Conservation (phyloP, 345 rosid species). For the Mallotus nudiflorus region DNA sequence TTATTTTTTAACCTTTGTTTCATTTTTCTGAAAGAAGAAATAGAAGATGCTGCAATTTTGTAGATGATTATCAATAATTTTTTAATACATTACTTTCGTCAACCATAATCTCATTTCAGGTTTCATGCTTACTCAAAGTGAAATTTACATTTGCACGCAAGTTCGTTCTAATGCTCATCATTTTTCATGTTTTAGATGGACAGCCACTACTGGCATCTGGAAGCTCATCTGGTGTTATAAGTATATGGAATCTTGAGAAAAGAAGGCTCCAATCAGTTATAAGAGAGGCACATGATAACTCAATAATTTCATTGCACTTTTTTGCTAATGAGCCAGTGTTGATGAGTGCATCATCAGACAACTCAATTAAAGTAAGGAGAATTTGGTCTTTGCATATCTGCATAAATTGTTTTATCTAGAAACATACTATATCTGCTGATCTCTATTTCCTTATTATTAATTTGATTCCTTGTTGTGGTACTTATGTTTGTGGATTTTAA, state of each 20-base stretch:
- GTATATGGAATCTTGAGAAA: slow-evolving; percentile 97
- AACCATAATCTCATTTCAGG: background rate
- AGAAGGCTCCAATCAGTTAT: slow-evolving; percentile 83
- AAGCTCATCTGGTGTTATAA: slow-evolving; percentile 90
- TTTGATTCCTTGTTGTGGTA: background rate
- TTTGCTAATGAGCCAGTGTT: slow-evolving; percentile 96
- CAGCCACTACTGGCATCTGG: slow-evolving; percentile 96
- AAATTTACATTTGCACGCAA: no score
- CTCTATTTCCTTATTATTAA: background rate
- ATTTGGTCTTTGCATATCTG: background rate
- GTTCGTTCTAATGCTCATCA: slow-evolving; percentile 12
- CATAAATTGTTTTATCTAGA: background rate
- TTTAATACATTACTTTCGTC: no score
- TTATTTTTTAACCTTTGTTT: background rate
- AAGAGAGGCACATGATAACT: slow-evolving; percentile 89
- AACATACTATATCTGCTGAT: background rate
- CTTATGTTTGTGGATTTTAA: background rate
- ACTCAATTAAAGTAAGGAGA: slow-evolving; percentile 78
- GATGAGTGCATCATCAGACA: slow-evolving; percentile 92
- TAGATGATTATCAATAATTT: background rate
- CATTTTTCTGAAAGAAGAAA: background rate
- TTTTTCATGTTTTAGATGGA: slow-evolving; percentile 55
- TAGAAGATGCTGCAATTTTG: background rate
- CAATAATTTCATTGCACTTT: slow-evolving; percentile 76
- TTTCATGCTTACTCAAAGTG: background rate